Evolutionary conservation across 345 rosid genomes (phyloP).

Genomic region (Eucalyptus virginea): DNA sequence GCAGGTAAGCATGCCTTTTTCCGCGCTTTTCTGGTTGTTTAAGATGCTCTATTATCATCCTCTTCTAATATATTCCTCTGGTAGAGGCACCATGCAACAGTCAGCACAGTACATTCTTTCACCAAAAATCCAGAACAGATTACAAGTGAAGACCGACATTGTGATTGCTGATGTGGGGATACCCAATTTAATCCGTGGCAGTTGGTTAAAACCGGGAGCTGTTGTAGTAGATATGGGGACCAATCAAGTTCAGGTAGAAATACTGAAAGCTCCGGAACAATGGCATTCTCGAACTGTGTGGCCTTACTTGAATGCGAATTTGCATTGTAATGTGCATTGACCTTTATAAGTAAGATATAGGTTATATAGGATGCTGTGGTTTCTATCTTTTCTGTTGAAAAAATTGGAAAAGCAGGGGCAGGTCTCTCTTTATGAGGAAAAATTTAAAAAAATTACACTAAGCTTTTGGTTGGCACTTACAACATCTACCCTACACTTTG

Average conservation of each 20-base stretch:
- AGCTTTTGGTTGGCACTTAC: background rate
- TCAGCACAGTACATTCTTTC: slow-evolving; percentile 6
- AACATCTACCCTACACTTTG: background rate
- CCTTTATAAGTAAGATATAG: background rate
- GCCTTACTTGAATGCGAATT: background rate
- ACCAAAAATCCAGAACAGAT: slow-evolving; percentile 9
- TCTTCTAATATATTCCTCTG: background rate
- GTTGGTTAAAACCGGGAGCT: slow-evolving; percentile 21
- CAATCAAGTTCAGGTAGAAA: slow-evolving; percentile 7
- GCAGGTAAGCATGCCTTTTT: too few species aligned
- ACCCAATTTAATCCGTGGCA: slow-evolving; percentile 12
- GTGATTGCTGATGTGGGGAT: slow-evolving; percentile 12
- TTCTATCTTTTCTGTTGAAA: background rate
- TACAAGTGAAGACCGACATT: slow-evolving; percentile 11
- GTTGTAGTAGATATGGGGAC: slow-evolving; percentile 15
- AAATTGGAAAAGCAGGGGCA: background rate
- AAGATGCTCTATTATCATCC: background rate
- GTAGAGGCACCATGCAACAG: slow-evolving; percentile 23
- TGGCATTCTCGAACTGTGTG: background rate
- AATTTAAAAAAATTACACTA: background rate
- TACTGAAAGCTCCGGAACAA: background rate
- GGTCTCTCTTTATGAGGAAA: background rate
- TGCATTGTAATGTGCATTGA: background rate
- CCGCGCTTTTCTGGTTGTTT: background rate
- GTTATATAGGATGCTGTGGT: background rate